Base-by-base conservation (phyloP, 73 alveolate genomes). In the Paramecium biaurelia region DNA sequence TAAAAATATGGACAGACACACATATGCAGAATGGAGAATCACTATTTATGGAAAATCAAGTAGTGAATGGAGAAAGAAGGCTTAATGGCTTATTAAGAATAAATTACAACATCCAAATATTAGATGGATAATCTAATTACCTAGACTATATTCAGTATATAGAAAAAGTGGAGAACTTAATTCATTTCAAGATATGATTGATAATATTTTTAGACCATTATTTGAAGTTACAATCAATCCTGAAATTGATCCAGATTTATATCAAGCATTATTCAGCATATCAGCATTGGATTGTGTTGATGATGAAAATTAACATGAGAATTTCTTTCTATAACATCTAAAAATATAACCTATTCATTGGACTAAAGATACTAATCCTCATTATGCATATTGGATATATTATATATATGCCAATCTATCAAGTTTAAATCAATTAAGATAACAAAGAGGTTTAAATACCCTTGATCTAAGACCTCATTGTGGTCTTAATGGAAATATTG, bases 281-380 rank as follows among this genome's bases (percentile, higher is more conserved):
- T 92, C 49, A 12, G 98, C 96, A 23, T 95, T 95, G 20, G 98
- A 95, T 87, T 85, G 97, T 12, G 96, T 95, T n/a, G 98, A 95
- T 85, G 97, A 95, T 85, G 98, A 95, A 85, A 94, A 93, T 87
- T 45, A 74, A 53, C 92, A 90, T 57, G 95, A 79, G 24, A 68
- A 92, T 37, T 47, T 92, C 92, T 85, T 84, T 34, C 85, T 92
- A 7, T 47, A 87, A 18, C 93, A 70, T 63, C 23, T 92, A 24
- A 92, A 68, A 42, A 85, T 76, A 5, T 21, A 76, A 57, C 95
- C 86, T 12, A 70, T 20, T 4, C 45, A 79, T 42, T 79, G 90
- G 90, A 45, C 74, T 24, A 79, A 79, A 34, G 45, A 32, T 10
- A 4, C 90, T 4, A 79, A 79, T 79, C 98, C 98, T 72, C 97